These are phyloP conservation scores for Oryza longistaminata DNA, from an alignment of 176 grass and related monocot genomes.

Conservation along the genomic window DNA sequence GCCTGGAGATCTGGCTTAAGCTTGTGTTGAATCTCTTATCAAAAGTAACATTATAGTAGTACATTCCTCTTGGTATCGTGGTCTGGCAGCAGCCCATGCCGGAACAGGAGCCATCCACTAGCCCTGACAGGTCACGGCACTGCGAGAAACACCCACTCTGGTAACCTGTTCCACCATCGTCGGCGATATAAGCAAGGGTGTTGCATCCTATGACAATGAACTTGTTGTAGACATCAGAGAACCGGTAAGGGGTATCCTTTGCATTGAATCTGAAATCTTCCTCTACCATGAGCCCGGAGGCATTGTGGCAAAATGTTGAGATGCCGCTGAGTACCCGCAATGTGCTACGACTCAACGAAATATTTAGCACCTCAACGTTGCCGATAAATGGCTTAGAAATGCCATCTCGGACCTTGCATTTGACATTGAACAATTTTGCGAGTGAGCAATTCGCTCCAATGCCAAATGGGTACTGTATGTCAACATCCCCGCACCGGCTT, in stretches of 20 bases:
- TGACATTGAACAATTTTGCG: too few relatives aligned
- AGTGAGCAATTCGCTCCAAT: too few relatives aligned
- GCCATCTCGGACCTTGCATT: too few relatives aligned
- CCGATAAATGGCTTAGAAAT: too few relatives aligned
- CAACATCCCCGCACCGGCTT: too few relatives aligned
- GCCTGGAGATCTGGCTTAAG: background rate
- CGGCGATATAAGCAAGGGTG: background rate
- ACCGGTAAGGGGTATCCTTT: background rate
- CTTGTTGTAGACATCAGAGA: conserved; percentile 41
- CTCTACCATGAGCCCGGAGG: background rate
- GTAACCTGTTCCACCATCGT: background rate
- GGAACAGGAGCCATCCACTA: background rate
- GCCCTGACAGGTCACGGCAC: background rate
- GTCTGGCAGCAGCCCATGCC: conserved; percentile 54
- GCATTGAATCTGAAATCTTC: too few relatives aligned
- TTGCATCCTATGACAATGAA: conserved; percentile 46
- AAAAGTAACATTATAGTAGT: background rate
- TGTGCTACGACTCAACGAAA: too few relatives aligned
- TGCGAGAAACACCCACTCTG: conserved; percentile 41
- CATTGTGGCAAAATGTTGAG: conserved; percentile 2
- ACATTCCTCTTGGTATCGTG: background rate
- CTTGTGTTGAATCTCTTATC: background rate
- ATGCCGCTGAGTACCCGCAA: background rate
- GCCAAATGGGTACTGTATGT: too few relatives aligned
- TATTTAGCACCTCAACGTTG: too few relatives aligned